Evolutionary conservation across 2,329 filamentous ascomycete genomes (phyloP).

Genomic region (Ceratocystis papillata): DNA sequence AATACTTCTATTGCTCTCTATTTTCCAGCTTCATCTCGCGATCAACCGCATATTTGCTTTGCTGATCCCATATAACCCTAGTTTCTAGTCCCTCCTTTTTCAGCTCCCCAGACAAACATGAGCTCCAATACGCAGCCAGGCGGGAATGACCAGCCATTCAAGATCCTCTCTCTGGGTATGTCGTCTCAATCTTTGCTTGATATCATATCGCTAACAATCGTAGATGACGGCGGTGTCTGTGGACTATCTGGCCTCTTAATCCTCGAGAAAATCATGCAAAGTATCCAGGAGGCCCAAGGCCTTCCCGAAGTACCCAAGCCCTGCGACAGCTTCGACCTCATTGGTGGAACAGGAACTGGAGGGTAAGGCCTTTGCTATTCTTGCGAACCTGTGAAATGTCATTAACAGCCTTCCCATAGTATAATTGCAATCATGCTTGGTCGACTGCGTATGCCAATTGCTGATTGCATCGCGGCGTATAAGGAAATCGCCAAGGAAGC

Average conservation of each 20-base stretch:
- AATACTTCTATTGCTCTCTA: too few relatives aligned
- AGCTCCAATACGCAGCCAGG: too few relatives aligned
- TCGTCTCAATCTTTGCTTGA: not conserved
- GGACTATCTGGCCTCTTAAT: slow-evolving; percentile 29
- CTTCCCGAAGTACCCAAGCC: slow-evolving; percentile 26
- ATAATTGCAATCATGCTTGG: not conserved
- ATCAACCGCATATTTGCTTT: too few relatives aligned
- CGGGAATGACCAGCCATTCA: not conserved
- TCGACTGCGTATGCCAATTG: not conserved
- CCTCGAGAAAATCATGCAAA: slow-evolving; percentile 28
- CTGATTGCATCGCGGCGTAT: not conserved
- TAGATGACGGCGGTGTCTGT: slow-evolving; percentile 28
- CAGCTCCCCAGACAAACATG: too few relatives aligned
- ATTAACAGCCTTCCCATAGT: not conserved
- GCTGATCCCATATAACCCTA: too few relatives aligned
- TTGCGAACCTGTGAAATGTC: not conserved
- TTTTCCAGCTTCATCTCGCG: too few relatives aligned
- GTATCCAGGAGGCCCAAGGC: slow-evolving; percentile 23
- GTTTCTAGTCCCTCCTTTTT: too few relatives aligned
- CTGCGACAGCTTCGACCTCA: slow-evolving; percentile 29
- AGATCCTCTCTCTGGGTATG: too few relatives aligned
- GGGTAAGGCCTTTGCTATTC: slow-evolving; percentile 25
- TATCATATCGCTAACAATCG: not conserved
- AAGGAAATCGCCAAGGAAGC: not conserved
- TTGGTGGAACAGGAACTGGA: slow-evolving; percentile 30